Base-by-base conservation (phyloP, 768 basidiomycete genomes). In the Pisolithus tinctorius region DNA sequence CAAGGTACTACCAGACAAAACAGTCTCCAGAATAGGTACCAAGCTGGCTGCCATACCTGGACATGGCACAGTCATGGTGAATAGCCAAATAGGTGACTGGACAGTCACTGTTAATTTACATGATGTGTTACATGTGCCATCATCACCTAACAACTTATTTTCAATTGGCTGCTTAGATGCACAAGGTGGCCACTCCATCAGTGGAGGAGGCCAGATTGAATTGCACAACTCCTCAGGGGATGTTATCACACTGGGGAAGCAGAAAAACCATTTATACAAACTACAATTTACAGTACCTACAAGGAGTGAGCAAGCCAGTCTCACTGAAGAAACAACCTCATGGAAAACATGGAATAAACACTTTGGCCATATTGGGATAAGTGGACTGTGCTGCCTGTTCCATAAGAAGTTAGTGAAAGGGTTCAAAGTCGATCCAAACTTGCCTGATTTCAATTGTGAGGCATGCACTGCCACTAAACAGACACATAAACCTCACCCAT, bases 381-480 rank as follows among this genome's bases (percentile, higher is more conserved):
- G n/a, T 10, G 45, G 44, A 3, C 23, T 55, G 2, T 11, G 11
- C 4, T 17, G 41, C 0, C 11, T 54, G 23, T 43, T 53, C 20
- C n/a, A 36, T 0, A 54, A 54, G 4, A 40, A 51, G 4, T 37
- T 56, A 0, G 43, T 50, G 0, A 20, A 56, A 8, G 41, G 52
- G 0, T 44, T 56, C 14, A 39, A 17, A 1, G 1, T 51, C 0
- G 0, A 0, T 0, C 37, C 50, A 1, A 51, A 48, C 16, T 40
- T 40, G 4, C 30, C 47, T 11, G 13, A 45, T 0, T 47, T 53
- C 1, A n/a, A 56, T 0, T 59, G 55, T 4, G 45, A 47, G 0
- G 50, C 53, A 2, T 59, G 53, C 6, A 53, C 42, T 0, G n/a
- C 52, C 16, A 25, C 49, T 0, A 56, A 59, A 14, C 1, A 6